A percentile compares a stretch with the other conserved stretches of the same genome.
Conservation (phyloP, 1,139 yeast genomes). For the Candida mesenterica region DNA sequence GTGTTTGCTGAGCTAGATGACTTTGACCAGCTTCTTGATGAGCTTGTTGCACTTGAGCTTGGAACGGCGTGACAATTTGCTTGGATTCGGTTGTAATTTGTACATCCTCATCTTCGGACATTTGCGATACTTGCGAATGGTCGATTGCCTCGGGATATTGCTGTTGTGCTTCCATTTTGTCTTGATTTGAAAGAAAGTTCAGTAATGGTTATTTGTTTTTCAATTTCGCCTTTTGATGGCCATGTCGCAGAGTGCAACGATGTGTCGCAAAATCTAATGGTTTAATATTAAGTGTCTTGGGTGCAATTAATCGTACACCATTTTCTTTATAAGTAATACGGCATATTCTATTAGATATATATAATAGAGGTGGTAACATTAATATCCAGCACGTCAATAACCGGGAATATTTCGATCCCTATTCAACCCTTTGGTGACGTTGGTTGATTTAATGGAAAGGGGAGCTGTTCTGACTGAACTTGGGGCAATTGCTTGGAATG, state of each 20-base stretch:
- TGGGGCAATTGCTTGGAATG: not conserved
- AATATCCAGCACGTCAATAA: not conserved
- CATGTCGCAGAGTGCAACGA: no score
- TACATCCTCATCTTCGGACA: constrained; percentile 3
- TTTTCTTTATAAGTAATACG: no score
- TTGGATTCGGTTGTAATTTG: constrained; percentile 1
- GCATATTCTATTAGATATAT: no score
- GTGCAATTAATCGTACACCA: no score
- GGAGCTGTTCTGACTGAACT: constrained; percentile 15
- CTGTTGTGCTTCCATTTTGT: constrained; percentile 10
- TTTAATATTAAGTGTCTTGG: no score
- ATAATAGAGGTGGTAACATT: not conserved
- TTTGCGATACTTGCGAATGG: constrained; percentile 1
- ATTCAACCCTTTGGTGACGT: constrained; percentile 24
- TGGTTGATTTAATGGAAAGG: constrained; percentile 23
- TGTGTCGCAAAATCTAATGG: no score
- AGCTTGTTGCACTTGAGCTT: not conserved
- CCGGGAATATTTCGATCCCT: constrained; percentile 39
- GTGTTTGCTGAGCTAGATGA: not conserved
- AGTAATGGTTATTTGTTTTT: not conserved
- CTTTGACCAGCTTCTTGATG: not conserved
- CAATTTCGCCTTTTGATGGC: not conserved
- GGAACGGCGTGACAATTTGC: not conserved
- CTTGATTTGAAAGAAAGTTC: not conserved
- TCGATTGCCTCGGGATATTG: constrained; percentile 4